Base-by-base conservation (phyloP, 306 rosid species). In the Quercus alba region DNA sequence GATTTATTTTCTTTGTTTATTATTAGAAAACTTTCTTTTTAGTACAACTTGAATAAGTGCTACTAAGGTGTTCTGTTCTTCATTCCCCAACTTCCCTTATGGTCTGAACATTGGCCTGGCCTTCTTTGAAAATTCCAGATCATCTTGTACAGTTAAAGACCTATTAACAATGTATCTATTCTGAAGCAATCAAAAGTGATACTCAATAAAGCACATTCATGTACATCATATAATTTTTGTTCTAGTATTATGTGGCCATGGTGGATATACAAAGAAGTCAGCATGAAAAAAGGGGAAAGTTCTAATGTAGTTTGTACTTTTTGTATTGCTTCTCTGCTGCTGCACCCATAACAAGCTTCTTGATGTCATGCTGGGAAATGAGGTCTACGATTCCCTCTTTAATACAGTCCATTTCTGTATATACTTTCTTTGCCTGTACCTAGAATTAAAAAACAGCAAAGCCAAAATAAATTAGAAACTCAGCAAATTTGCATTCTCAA, bases 331-430 rank as follows among this genome's bases (percentile, higher is more conserved):
- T 94, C 83, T 94, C 91, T 62, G 87, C 87, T 28, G 97, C 95
- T 76, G 97, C 97, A 81, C 99, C 99, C 97, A 94, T 94, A 55
- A 94, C 91, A 72, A 94, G 95, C 73, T 78, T 86, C 70, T 75
- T 83, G 76, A 94, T 86, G 67, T 79, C 67, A 73, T 73, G 66
- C 79, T 23, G 77, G 13, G 92, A 81, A 68, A 94, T 86, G 73
- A 94, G 89, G 75, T 88, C 88, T 79, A 91, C 85, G 77, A 94
- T 91, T 74, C 97, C 97, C 85, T 85, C 80, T 82, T 92, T 97
- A 73, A 94, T 85, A 72, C 74, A 64, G 75, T 91, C 91, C 80
- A 30, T 85, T 85, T 90, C 99, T 70, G 55, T 56, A 68, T 49
- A 38, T 20, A 87, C 57, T 85, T 84, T 90, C 67, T 83, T 82